Evolutionary conservation across 257 asterid species (phyloP).

Genomic region (Verbascum thapsus): DNA sequence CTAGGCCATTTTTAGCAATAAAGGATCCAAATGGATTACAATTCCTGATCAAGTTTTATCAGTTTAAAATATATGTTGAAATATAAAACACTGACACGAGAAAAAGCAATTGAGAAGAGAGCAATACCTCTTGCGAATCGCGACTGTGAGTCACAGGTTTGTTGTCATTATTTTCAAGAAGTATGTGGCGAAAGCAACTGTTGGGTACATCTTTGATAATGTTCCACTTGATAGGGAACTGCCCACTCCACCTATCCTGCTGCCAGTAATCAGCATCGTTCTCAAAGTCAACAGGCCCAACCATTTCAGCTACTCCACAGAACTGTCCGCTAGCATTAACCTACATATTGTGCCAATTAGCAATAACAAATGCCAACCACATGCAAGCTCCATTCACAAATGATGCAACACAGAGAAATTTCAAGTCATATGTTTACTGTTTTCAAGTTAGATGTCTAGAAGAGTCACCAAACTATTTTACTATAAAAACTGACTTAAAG

Average conservation of each 20-base stretch:
- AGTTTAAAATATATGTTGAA: background rate
- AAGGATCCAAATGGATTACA: background rate
- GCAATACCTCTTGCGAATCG: slow-evolving; percentile 99
- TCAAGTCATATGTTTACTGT: too few relatives aligned
- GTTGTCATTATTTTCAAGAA: slow-evolving; percentile 92
- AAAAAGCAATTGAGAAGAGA: slow-evolving; percentile 19
- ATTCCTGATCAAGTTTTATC: slow-evolving; percentile 7
- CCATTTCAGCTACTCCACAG: slow-evolving; percentile 99
- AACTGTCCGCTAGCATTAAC: slow-evolving; percentile 99
- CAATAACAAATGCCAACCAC: slow-evolving; percentile 15
- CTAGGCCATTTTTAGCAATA: background rate
- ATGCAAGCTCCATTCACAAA: slow-evolving; percentile 18
- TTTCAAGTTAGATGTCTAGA: too few relatives aligned
- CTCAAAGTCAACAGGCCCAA: slow-evolving; percentile 90
- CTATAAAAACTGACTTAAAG: background rate
- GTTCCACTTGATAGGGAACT: slow-evolving; percentile 96
- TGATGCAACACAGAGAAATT: slow-evolving; percentile 16
- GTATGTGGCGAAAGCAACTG: slow-evolving; percentile 89
- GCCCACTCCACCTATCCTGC: slow-evolving; percentile 99
- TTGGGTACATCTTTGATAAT: slow-evolving; percentile 92
- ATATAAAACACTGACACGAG: slow-evolving; percentile 24
- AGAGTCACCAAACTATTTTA: background rate
- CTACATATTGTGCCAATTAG: slow-evolving; percentile 42
- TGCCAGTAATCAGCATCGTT: slow-evolving; percentile 98
- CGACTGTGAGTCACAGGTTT: too few relatives aligned